phyloP scores from a whole-genome alignment of 208 protist species.

The Herpetomonas tarakana region DNA sequence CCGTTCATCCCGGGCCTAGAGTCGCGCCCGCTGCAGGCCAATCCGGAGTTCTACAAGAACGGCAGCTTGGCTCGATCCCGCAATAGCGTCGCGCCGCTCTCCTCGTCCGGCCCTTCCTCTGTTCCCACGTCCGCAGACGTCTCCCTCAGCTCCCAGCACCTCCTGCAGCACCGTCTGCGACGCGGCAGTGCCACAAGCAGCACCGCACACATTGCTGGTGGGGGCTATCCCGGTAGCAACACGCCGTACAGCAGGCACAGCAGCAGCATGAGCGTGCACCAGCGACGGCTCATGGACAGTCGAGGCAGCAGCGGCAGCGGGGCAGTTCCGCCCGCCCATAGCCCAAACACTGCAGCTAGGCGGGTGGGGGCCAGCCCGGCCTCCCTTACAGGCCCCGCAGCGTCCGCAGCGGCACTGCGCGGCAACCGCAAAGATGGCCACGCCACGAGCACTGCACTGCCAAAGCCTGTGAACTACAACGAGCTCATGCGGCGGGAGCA shows the following conservation, averaged over 20 bases:
- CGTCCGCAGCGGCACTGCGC: neutral
- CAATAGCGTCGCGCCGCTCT: neutral
- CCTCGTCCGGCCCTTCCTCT: neutral
- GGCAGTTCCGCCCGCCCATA: no score
- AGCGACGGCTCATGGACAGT: neutral
- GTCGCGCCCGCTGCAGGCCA: slow-evolving; percentile 25
- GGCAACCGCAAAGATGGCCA: neutral
- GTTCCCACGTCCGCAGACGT: neutral
- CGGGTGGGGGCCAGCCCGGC: neutral
- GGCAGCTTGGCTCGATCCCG: neutral
- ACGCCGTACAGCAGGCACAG: neutral
- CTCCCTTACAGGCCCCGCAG: neutral
- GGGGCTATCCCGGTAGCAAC: neutral
- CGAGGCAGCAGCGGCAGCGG: neutral
- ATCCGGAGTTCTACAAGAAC: slow-evolving; percentile 7
- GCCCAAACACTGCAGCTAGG: neutral
- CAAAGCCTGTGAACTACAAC: slow-evolving; percentile 42
- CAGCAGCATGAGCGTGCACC: neutral
- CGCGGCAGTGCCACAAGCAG: neutral
- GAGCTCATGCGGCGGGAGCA: slow-evolving; percentile 24
- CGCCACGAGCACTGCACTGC: no score
- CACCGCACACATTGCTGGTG: neutral
- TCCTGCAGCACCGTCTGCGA: neutral
- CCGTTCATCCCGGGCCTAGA: slow-evolving; percentile 3
- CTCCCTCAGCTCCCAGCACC: neutral